Base-by-base conservation (phyloP, 768 basidiomycete species). In the Tremella mesenterica region DNA sequence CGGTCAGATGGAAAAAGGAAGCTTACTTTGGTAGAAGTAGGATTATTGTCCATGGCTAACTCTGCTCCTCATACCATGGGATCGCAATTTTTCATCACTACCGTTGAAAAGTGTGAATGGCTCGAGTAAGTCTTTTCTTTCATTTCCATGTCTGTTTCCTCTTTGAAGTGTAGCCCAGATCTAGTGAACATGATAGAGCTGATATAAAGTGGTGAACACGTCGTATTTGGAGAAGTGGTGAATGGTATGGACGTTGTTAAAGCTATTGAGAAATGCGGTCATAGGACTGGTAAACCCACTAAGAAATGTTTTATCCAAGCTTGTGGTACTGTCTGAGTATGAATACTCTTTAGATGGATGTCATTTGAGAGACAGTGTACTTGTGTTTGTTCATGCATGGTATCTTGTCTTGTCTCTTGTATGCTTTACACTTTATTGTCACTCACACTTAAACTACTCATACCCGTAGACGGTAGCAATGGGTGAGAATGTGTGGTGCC, bases 211-310 rank as follows among this genome's bases (percentile, higher is more conserved):
- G 80, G 79, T 52, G 79, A 76, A 51, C 71, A 75, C 59, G 70
- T 84, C 65, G 84, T 86, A 21, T 85, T 86, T 63, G 85, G 85
- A 51, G 82, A 83, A 70, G 82, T 79, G 50, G 75, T 79, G 23
- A 77, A 81, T 21, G 84, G 84, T 16, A 76, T 83, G 75, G 80
- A 83, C 5, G 52, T 85, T 46, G 81, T 88, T 59, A 80, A 80
- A 71, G 71, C 72, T 44, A 78, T 86, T 46, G 85, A 86, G 48
- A 53, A 54, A 29, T 36, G 51, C 3, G 68, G 65, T 1, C 58
- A 33, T 34, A 56, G 55, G 21, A 61, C 62, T 25, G 68, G 68
- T 6, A 61, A 59, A 41, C 57, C 60, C 20, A 31, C 57, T 12
- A 56, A 53, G 30, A 54, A 63, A 34, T 51, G 47, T 18, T 45